These are phyloP conservation scores for Ganoderma leucocontextum DNA, from an alignment of 1,284 basidiomycete genomes.

Conservation along the genomic window DNA sequence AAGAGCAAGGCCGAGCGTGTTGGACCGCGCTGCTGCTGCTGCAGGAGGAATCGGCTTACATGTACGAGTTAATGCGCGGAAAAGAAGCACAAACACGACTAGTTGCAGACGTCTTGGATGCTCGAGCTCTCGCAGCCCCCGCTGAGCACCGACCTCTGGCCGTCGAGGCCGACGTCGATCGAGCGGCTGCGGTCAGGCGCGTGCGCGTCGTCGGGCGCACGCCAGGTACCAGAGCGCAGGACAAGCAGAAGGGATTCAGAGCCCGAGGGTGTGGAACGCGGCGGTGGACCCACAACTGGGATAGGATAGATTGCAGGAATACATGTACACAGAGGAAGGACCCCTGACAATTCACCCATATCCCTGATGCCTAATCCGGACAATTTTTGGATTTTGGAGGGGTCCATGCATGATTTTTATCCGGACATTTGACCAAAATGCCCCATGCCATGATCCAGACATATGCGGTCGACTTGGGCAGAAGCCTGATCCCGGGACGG, in stretches of 20 bases:
- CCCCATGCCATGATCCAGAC: too few species aligned
- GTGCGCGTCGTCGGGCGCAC: not conserved
- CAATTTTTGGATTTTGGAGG: too few species aligned
- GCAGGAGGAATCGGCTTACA: constrained; percentile 23
- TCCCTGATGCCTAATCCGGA: too few species aligned
- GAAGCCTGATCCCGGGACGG: too few species aligned
- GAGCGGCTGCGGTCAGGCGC: not conserved
- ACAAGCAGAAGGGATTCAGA: not conserved
- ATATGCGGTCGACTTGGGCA: too few species aligned
- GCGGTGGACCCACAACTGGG: constrained; percentile 34
- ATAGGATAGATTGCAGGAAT: constrained; percentile 31
- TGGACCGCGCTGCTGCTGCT: too few species aligned
- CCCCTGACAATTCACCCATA: too few species aligned
- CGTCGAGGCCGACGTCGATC: not conserved
- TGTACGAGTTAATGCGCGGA: constrained; percentile 32
- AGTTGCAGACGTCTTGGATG: not conserved
- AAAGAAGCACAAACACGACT: constrained; percentile 11
- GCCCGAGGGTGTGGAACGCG: constrained; percentile 22
- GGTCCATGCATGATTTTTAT: too few species aligned
- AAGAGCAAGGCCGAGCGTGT: not conserved
- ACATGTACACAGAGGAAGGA: constrained; percentile 3
- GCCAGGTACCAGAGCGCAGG: not conserved
- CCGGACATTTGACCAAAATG: too few species aligned
- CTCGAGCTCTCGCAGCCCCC: not conserved
- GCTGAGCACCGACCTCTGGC: not conserved